phyloP scores from a whole-genome alignment of 2,329 filamentous ascomycete species.

The Incumbomyces delicatus region DNA sequence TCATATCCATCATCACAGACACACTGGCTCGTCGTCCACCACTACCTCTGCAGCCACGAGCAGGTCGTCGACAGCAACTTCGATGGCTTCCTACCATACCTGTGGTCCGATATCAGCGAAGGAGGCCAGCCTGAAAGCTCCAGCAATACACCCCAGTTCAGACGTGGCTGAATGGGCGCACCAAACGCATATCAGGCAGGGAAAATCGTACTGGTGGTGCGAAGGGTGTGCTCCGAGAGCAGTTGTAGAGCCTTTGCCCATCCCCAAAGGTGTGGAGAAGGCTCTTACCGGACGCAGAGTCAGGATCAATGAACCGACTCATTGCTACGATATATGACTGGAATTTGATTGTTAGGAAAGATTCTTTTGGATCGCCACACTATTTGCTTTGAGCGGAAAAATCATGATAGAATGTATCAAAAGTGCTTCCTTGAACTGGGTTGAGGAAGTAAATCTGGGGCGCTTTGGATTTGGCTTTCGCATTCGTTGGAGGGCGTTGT shows the following conservation, averaged over 20 bases:
- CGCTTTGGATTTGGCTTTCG: too few relatives aligned
- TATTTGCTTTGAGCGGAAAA: too few relatives aligned
- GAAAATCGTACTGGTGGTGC: conserved; percentile 20
- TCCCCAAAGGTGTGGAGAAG: conserved; percentile 5
- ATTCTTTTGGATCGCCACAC: too few relatives aligned
- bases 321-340: conserved; percentile 6
- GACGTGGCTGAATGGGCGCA: conserved; percentile 20
- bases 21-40: background rate
- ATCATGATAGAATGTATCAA: background rate
- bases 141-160: conserved; percentile 12
- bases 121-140: conserved; percentile 3
- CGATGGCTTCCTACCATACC: background rate
- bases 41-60: conserved; percentile 3
- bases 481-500: too few relatives aligned
- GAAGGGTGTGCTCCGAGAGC: conserved; percentile 13
- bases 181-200: conserved; percentile 19
- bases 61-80: conserved; percentile 2
- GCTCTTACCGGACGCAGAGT: conserved; percentile 3
- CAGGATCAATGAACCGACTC: conserved; percentile 4
- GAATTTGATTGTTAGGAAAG: background rate
- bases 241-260: conserved; percentile 1
- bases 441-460: too few relatives aligned
- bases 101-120: background rate
- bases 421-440: background rate
- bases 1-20: background rate